Evolutionary conservation across 805 yeast species (phyloP).

Genomic region (Starmerella roubikii): DNA sequence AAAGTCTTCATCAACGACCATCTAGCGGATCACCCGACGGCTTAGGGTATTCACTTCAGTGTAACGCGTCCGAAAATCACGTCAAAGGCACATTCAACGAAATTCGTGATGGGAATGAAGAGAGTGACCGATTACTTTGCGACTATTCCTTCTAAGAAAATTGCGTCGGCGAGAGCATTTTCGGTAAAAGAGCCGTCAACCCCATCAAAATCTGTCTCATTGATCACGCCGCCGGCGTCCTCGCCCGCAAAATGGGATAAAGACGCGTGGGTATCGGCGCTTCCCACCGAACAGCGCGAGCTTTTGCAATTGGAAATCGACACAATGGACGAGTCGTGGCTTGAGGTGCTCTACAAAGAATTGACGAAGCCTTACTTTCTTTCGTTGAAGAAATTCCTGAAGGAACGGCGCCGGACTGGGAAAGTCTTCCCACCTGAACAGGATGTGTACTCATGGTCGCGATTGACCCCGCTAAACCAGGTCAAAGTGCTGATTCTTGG

Average conservation of each 20-base stretch:
- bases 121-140: slow-evolving; percentile 16
- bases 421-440: slow-evolving; percentile 65
- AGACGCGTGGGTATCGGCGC: slow-evolving; percentile 35
- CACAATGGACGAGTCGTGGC: slow-evolving; percentile 69
- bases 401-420: slow-evolving; percentile 32
- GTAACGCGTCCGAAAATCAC: neutral
- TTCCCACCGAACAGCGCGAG: slow-evolving; percentile 36
- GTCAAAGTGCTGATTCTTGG: slow-evolving; percentile 77
- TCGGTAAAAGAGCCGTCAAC: too few species aligned
- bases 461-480: slow-evolving; percentile 59
- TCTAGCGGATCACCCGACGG: neutral
- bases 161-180: neutral
- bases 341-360: slow-evolving; percentile 50
- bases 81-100: neutral
- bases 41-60: neutral
- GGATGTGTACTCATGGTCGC: slow-evolving; percentile 84
- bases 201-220: too few species aligned
- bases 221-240: neutral
- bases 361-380: slow-evolving; percentile 77
- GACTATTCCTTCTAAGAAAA: slow-evolving; percentile 4
- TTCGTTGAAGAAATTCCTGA: slow-evolving; percentile 50
- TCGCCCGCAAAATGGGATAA: slow-evolving; percentile 31
- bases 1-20: neutral
- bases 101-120: slow-evolving; percentile 5
- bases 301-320: slow-evolving; percentile 53